These are phyloP conservation scores for Trichomonas tenax DNA, from an alignment of 208 protist species.

Conservation along the genomic window DNA sequence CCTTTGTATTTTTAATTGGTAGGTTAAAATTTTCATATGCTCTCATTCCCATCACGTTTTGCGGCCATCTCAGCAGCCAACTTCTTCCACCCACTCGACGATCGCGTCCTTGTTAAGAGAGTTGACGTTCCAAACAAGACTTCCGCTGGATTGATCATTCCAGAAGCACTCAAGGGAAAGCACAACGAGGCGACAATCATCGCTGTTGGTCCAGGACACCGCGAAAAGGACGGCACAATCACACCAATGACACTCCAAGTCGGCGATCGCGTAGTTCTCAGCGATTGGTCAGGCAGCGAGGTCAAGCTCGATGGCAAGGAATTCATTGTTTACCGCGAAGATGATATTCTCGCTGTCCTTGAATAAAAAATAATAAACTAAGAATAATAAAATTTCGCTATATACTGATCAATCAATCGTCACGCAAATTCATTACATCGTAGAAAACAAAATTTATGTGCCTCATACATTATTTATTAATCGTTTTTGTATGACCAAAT, in stretches of 20 bases:
- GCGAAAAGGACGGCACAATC: neutral
- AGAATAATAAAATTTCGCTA: neutral
- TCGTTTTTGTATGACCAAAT: too few relatives aligned
- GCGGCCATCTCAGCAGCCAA: neutral
- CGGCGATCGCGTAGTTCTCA: neutral
- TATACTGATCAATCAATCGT: too few relatives aligned
- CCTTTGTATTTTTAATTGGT: too few relatives aligned
- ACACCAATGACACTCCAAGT: neutral
- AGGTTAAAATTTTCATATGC: neutral
- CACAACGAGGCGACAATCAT: neutral
- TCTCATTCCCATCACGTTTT: neutral
- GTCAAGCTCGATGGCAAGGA: constrained; percentile 14
- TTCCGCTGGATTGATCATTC: neutral
- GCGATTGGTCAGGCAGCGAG: neutral
- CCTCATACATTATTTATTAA: too few relatives aligned
- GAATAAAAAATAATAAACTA: neutral
- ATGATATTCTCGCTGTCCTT: neutral
- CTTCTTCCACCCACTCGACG: neutral
- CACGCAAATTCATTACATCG: too few relatives aligned
- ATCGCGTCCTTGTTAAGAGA: neutral
- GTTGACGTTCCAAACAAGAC: neutral
- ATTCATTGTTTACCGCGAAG: neutral
- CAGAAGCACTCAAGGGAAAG: neutral
- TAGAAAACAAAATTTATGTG: too few relatives aligned
- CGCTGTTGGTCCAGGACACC: neutral